phyloP scores from a whole-genome alignment of 208 protist genomes.

The Acanthamoeba royreba region DNA sequence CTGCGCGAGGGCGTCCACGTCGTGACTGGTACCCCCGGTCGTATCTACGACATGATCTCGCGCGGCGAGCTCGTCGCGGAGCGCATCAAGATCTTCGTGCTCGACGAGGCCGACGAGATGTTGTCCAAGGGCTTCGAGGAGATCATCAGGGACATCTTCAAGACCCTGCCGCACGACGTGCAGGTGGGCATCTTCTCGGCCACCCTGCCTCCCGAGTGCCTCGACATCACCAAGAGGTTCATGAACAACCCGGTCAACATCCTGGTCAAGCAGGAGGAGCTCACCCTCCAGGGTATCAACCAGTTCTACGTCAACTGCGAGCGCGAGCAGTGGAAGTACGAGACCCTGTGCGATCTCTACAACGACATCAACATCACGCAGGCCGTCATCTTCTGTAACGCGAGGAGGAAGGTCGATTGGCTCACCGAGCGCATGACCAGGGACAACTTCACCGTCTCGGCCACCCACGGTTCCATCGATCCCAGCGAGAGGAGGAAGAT shows the following conservation, averaged over 20 bases:
- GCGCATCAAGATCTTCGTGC: conserved; percentile 93
- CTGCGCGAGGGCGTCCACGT: conserved; percentile 80
- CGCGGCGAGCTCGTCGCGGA: conserved; percentile 78
- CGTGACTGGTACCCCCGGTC: conserved; percentile 96
- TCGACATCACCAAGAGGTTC: conserved; percentile 98
- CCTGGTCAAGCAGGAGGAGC: conserved; percentile 98
- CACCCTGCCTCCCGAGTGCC: conserved; percentile 97
- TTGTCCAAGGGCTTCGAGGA: conserved; percentile 87
- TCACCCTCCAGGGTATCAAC: conserved; percentile 99
- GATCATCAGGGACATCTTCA: conserved; percentile 99
- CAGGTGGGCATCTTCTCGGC: conserved; percentile 98
- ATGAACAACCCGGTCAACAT: conserved; percentile 98
- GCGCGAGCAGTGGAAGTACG: conserved; percentile 96
- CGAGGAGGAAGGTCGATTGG: conserved; percentile 94
- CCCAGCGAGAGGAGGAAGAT: conserved; percentile 97
- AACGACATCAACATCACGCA: conserved; percentile 88
- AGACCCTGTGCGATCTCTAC: conserved; percentile 94
- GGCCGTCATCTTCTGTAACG: conserved; percentile 99
- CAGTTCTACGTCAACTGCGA: conserved; percentile 98
- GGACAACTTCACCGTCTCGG: conserved; percentile 93
- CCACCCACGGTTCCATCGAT: conserved; percentile 95
- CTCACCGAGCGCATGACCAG: conserved; percentile 90
- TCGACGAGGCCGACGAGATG: conserved; percentile 99
- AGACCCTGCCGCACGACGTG: conserved; percentile 92
- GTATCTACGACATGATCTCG: conserved; percentile 96